Evolutionary conservation across 1,139 yeast species (phyloP).

Genomic region (Debaryomyces nepalensis): DNA sequence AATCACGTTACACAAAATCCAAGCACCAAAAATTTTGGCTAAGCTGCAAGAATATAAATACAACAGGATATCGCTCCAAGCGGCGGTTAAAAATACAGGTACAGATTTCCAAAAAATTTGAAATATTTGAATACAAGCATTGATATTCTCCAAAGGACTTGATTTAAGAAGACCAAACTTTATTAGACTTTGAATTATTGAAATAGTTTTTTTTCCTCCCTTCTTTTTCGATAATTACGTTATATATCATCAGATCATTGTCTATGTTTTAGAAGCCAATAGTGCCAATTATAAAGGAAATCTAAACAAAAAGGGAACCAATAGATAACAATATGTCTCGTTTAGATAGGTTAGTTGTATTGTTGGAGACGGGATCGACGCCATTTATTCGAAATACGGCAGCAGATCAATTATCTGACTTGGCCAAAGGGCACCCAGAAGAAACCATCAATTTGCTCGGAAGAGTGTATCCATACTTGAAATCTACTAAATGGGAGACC

Average conservation of each 20-base stretch:
- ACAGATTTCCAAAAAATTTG: conserved; percentile 6
- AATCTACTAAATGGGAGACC: conserved; percentile 92
- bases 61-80: conserved; percentile 12
- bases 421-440: conserved; percentile 94
- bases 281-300: not conserved
- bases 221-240: conserved; percentile 10
- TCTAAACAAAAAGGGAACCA: conserved; percentile 1
- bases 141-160: conserved; percentile 2
- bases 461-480: conserved; percentile 87
- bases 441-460: conserved; percentile 83
- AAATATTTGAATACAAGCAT: conserved; percentile 3
- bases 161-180: not conserved
- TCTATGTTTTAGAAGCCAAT: conserved; percentile 7
- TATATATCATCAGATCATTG: conserved; percentile 1
- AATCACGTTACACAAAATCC: conserved; percentile 11
- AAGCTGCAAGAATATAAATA: conserved; percentile 13
- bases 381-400: conserved; percentile 94
- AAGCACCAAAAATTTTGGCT: conserved; percentile 6
- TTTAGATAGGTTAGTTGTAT: conserved; percentile 73
- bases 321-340: conserved; percentile 40
- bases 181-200: not conserved
- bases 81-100: conserved; percentile 3
- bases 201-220: conserved; percentile 4
- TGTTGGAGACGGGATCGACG: conserved; percentile 94
- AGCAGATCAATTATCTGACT: conserved; percentile 94